Evolutionary conservation across 1,284 basidiomycete species (phyloP).

Genomic region (Tranzscheliella williamsii): DNA sequence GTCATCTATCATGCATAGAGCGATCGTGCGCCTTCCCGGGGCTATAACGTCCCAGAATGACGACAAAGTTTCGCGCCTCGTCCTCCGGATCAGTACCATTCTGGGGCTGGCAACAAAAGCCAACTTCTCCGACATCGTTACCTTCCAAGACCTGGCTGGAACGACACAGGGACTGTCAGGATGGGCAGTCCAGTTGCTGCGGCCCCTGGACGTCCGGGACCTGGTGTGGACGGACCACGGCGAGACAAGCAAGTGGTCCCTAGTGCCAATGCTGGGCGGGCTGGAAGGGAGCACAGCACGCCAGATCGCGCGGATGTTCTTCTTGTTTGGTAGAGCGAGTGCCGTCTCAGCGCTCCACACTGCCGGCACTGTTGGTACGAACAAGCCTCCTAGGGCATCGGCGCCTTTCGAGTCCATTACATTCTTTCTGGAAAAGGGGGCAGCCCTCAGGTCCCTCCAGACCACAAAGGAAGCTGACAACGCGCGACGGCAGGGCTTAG

Average conservation of each 20-base stretch:
- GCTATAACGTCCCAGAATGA: conserved; percentile 11
- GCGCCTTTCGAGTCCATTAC: background rate
- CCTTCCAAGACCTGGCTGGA: background rate
- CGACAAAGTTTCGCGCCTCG: conserved; percentile 7
- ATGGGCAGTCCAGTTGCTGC: background rate
- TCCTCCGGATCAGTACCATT: conserved; percentile 7
- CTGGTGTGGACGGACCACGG: background rate
- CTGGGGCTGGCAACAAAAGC: conserved; percentile 1
- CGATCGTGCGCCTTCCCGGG: conserved; percentile 1
- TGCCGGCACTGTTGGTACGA: too few relatives aligned
- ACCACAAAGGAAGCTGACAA: background rate
- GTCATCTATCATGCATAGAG: background rate
- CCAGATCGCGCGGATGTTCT: background rate
- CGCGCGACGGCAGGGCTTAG: conserved; percentile 3
- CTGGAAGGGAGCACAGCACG: background rate
- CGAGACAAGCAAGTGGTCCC: background rate
- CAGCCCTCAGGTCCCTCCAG: background rate
- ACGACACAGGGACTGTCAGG: background rate
- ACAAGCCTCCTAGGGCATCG: too few relatives aligned
- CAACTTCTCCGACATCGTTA: background rate
- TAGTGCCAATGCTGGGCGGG: background rate
- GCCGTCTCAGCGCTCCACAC: background rate
- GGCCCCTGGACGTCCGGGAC: background rate
- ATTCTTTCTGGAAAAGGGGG: background rate
- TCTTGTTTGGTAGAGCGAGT: background rate